These are phyloP conservation scores for Geotrichum bryndzae DNA, from an alignment of 1,139 yeast species.

Conservation along the genomic window DNA sequence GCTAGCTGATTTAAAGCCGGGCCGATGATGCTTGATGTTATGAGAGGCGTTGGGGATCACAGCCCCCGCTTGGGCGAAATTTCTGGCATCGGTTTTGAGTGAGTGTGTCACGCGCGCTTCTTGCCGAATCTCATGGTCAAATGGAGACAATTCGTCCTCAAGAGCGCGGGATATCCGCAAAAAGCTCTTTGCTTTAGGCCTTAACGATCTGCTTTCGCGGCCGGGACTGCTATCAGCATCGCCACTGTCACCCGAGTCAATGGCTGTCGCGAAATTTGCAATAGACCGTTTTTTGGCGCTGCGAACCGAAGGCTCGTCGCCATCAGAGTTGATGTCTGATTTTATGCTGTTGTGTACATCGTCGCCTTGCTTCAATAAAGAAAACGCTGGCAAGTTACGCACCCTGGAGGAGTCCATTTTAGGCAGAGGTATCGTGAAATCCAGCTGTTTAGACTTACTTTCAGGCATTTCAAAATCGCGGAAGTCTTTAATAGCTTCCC, in stretches of 20 bases:
- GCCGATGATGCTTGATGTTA: background rate
- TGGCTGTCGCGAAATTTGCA: background rate
- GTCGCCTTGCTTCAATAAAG: background rate
- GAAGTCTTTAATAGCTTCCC: background rate
- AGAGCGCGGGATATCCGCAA: constrained; percentile 33
- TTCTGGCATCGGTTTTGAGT: constrained; percentile 25
- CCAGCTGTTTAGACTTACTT: background rate
- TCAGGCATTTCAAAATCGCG: background rate
- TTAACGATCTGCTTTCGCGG: constrained; percentile 19
- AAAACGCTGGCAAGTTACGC: background rate
- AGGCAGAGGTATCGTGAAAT: background rate
- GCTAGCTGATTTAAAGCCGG: background rate
- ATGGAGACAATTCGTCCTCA: constrained; percentile 32
- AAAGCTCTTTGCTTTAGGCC: constrained; percentile 32
- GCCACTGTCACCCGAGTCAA: background rate
- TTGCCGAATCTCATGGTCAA: constrained; percentile 32
- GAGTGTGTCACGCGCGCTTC: constrained; percentile 34
- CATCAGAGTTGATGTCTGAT: background rate
- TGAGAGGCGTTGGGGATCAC: background rate
- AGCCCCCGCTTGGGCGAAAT: background rate
- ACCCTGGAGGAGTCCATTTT: background rate
- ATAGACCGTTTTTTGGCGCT: background rate
- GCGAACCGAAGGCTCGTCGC: background rate
- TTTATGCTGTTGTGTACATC: background rate
- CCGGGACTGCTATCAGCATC: background rate